phyloP scores from a whole-genome alignment of 2,329 filamentous ascomycete genomes.

The Microsporum canis region DNA sequence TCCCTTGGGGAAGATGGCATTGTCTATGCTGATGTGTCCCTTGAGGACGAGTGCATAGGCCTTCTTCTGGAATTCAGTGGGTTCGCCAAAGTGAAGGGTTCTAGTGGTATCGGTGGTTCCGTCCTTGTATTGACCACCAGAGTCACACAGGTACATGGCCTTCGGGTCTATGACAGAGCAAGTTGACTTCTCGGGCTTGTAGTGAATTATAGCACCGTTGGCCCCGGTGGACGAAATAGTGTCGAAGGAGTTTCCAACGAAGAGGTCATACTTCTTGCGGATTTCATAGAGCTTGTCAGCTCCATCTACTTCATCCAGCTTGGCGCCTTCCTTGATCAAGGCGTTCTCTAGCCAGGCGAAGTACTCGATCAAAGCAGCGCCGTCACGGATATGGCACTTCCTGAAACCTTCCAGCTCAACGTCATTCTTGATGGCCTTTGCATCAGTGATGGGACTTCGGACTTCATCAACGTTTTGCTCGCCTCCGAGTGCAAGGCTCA shows the following conservation, averaged over 20 bases:
- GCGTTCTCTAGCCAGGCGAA: constrained; percentile 96
- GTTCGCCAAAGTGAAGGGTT: constrained; percentile 81
- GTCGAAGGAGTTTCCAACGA: constrained; percentile 82
- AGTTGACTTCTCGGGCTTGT: constrained; percentile 71
- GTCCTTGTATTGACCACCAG: constrained; percentile 89
- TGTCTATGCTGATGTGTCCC: constrained; percentile 80
- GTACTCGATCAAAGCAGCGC: constrained; percentile 78
- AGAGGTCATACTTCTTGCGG: constrained; percentile 53
- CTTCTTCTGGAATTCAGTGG: constrained; percentile 70
- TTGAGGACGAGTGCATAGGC: constrained; percentile 92
- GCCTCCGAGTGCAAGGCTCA: constrained; percentile 75
- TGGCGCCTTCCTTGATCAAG: constrained; percentile 58
- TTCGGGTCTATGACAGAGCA: constrained; percentile 76
- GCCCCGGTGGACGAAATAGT: constrained; percentile 92
- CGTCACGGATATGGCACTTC: constrained; percentile 84
- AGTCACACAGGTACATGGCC: constrained; percentile 88
- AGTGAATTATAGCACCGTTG: constrained; percentile 92
- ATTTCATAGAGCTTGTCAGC: constrained; percentile 73
- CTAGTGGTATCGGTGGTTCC: constrained; percentile 94
- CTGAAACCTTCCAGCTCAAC: constrained; percentile 86
- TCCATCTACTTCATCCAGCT: constrained; percentile 78
- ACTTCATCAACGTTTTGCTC: constrained; percentile 75
- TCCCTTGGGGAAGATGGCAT: constrained; percentile 82
- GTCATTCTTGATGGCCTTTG: constrained; percentile 90
- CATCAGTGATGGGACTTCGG: constrained; percentile 75